These are phyloP conservation scores for Kurtzmaniella quercitrusa DNA, from an alignment of 1,139 yeast species.

Conservation along the genomic window DNA sequence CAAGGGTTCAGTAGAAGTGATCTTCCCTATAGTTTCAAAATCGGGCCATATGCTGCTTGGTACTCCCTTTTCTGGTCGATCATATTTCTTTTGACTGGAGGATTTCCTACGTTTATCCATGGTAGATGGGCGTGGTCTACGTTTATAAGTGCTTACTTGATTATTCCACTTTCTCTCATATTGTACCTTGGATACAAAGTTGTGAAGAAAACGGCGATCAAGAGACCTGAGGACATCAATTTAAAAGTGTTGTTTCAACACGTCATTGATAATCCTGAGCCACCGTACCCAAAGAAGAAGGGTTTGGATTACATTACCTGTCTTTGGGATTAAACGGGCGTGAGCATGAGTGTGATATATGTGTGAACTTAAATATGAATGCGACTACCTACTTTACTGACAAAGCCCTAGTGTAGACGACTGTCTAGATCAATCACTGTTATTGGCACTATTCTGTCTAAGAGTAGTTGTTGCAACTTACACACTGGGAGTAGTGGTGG, in stretches of 20 bases:
- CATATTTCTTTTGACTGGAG: conserved; percentile 34
- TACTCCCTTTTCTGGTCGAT: conserved; percentile 29
- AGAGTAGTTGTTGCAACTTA: too few relatives aligned
- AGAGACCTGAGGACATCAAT: conserved; percentile 28
- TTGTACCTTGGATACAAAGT: conserved; percentile 28
- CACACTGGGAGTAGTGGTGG: too few relatives aligned
- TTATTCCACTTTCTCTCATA: conserved; percentile 26
- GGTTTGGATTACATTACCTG: conserved; percentile 24
- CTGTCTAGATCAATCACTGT: too few relatives aligned
- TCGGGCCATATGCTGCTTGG: conserved; percentile 15
- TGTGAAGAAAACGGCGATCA: conserved; percentile 20
- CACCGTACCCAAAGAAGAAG: conserved; percentile 18
- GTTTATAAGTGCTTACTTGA: conserved; percentile 34
- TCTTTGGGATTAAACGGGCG: conserved; percentile 21
- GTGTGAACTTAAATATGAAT: too few relatives aligned
- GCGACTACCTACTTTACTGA: too few relatives aligned
- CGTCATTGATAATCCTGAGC: conserved; percentile 36
- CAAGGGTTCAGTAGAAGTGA: conserved; percentile 33
- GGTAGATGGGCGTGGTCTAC: conserved; percentile 29
- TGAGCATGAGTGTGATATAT: too few relatives aligned
- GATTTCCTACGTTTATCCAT: conserved; percentile 32
- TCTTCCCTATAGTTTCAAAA: conserved; percentile 28
- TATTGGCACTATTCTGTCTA: too few relatives aligned
- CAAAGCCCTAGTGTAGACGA: too few relatives aligned
- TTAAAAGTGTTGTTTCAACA: conserved; percentile 29